Conservation (phyloP, 1,284 basidiomycete genomes). For the Rhodotorula sp. region DNA sequence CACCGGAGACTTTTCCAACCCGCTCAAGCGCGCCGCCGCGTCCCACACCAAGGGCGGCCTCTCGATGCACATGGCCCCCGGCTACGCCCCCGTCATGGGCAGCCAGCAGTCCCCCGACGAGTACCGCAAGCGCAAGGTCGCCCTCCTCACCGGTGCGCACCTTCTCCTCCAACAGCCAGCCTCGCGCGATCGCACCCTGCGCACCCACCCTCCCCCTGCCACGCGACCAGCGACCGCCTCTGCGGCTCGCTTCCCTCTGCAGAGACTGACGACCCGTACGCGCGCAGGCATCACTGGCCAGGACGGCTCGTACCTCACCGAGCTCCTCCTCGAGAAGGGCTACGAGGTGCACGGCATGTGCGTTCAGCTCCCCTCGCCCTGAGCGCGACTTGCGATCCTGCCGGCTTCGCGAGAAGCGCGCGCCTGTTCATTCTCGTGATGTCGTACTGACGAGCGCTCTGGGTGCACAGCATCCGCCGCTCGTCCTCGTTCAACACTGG, state of each 20-base stretch:
- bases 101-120: slow-evolving; percentile 59
- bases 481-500: slow-evolving; percentile 93
- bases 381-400: too few species aligned
- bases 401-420: background rate
- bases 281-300: slow-evolving; percentile 80
- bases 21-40: background rate
- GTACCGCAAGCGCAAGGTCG: slow-evolving; percentile 81
- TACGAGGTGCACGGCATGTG: slow-evolving; percentile 75
- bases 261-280: background rate
- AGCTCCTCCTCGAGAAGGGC: slow-evolving; percentile 78
- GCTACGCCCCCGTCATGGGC: slow-evolving; percentile 14
- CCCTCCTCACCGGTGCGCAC: slow-evolving; percentile 73
- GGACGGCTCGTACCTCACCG: slow-evolving; percentile 87
- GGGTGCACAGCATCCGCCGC: slow-evolving; percentile 73
- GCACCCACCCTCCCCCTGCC: background rate
- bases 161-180: background rate
- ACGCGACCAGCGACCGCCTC: background rate
- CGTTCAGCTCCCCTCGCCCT: background rate
- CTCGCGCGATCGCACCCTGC: slow-evolving; percentile 8
- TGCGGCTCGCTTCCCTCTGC: background rate
- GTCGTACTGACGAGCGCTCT: background rate
- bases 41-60: slow-evolving; percentile 27
- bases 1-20: too few species aligned
- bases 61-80: slow-evolving; percentile 22
- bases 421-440: background rate